Percentiles rank a stretch among this genome's conserved stretches.
Conservation (phyloP, 371 early-diverging fungal species). For the Rhizomucor miehei region DNA sequence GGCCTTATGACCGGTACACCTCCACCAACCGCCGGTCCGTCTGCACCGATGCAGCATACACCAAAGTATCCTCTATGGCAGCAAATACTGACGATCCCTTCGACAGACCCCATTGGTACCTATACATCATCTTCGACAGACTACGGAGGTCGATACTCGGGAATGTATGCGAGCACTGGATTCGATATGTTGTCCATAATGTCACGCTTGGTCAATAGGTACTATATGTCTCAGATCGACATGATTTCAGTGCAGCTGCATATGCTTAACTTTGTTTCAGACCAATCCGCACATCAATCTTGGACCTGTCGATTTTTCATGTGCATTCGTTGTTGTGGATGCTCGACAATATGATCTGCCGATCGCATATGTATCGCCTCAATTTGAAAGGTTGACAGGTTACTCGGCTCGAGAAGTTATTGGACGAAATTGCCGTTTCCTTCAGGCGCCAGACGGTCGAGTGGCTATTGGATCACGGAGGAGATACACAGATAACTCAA, state of each 20-base stretch:
- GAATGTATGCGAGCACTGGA: constrained; percentile 51
- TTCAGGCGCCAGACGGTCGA: constrained; percentile 59
- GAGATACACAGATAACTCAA: constrained; percentile 57
- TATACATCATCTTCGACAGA: too few relatives aligned
- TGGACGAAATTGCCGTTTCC: constrained; percentile 70
- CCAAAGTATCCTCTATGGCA: neutral
- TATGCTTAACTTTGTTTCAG: constrained; percentile 11
- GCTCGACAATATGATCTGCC: constrained; percentile 52
- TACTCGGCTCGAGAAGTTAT: constrained; percentile 55
- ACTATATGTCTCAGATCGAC: neutral
- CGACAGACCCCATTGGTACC: too few relatives aligned
- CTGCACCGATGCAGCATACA: neutral
- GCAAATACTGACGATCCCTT: neutral
- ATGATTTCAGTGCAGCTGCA: neutral
- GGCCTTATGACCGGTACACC: constrained; percentile 4
- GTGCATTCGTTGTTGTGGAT: constrained; percentile 59
- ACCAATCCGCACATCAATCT: constrained; percentile 62
- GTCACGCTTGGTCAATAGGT: constrained; percentile 49
- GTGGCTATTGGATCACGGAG: constrained; percentile 54
- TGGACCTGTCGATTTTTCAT: constrained; percentile 68
- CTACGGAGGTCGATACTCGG: constrained; percentile 10
- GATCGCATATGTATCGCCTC: constrained; percentile 55
- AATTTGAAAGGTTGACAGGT: constrained; percentile 60
- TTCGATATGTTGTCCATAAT: constrained; percentile 61
- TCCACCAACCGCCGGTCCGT: neutral